Evolutionary conservation across 305 asterid genomes (phyloP).

Genomic region (Plantago lanceolata): DNA sequence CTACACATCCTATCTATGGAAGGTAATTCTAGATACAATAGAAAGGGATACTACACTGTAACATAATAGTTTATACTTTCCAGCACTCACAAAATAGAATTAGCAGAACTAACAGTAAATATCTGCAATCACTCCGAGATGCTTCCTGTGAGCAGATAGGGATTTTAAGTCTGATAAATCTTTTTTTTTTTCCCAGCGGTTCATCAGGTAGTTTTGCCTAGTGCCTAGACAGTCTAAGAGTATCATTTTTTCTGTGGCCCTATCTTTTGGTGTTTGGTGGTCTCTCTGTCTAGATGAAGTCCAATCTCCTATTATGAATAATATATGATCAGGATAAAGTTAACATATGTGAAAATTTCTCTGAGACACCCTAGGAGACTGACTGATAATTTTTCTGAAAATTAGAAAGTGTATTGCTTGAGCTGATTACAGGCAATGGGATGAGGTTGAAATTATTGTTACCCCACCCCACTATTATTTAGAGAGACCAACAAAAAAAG

Average conservation of each 20-base stretch:
- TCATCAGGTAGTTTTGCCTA: not conserved
- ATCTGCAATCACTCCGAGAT: not conserved
- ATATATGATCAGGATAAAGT: not conserved
- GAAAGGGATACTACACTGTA: not conserved
- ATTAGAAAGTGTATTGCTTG: not conserved
- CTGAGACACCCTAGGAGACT: slow-evolving; percentile 11
- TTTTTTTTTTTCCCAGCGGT: no score
- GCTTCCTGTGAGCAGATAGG: not conserved
- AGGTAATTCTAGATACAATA: not conserved
- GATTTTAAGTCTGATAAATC: no score
- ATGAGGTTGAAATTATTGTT: not conserved
- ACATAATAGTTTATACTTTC: not conserved
- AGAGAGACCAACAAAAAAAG: no score
- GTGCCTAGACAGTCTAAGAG: not conserved
- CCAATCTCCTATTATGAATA: no score
- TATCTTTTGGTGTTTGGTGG: not conserved
- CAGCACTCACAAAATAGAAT: not conserved
- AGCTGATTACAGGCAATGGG: not conserved
- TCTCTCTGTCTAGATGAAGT: not conserved
- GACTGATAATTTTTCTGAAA: no score
- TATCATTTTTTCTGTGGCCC: no score
- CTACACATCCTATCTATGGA: no score
- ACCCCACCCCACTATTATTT: no score
- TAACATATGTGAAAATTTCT: not conserved
- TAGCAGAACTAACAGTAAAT: not conserved